Evolutionary conservation across 352 stramenopile species (phyloP).

Genomic region (Globisporangium uncinulatum): DNA sequence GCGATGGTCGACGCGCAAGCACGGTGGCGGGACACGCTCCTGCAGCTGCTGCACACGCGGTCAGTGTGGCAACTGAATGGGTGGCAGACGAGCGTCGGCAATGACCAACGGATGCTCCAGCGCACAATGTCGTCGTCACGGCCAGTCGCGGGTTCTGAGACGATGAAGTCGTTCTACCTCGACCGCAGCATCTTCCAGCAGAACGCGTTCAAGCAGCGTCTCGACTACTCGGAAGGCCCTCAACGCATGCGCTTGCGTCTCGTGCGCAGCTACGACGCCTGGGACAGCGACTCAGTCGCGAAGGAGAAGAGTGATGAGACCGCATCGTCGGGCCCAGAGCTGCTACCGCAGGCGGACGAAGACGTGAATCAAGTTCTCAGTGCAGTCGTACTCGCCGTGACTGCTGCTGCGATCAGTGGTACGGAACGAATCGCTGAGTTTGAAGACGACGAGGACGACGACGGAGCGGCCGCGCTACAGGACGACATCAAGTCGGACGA

Average conservation of each 20-base stretch:
- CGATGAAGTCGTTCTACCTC: conserved; percentile 7
- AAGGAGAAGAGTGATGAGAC: background rate
- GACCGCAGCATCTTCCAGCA: conserved; percentile 47
- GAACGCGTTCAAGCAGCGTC: conserved; percentile 24
- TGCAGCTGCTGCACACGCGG: conserved; percentile 29
- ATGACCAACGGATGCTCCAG: background rate
- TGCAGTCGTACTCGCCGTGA: background rate
- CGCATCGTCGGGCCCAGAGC: too few relatives aligned
- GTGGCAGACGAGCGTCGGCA: conserved; percentile 16
- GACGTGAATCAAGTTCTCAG: too few relatives aligned
- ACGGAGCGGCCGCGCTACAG: background rate
- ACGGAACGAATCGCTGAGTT: background rate
- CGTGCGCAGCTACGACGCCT: conserved; percentile 27
- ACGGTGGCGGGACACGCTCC: conserved; percentile 27
- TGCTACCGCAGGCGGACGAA: too few relatives aligned
- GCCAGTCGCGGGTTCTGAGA: background rate
- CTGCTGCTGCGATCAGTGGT: background rate
- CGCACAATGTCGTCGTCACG: background rate
- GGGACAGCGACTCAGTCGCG: background rate
- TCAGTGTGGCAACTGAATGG: conserved; percentile 39
- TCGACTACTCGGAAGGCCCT: conserved; percentile 49
- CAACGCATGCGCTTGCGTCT: conserved; percentile 47
- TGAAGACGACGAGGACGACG: conserved; percentile 22
- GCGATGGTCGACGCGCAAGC: conserved; percentile 29
- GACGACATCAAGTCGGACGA: background rate